phyloP scores from a whole-genome alignment of 2,329 filamentous ascomycete species.

The Trichophyton benhamiae region DNA sequence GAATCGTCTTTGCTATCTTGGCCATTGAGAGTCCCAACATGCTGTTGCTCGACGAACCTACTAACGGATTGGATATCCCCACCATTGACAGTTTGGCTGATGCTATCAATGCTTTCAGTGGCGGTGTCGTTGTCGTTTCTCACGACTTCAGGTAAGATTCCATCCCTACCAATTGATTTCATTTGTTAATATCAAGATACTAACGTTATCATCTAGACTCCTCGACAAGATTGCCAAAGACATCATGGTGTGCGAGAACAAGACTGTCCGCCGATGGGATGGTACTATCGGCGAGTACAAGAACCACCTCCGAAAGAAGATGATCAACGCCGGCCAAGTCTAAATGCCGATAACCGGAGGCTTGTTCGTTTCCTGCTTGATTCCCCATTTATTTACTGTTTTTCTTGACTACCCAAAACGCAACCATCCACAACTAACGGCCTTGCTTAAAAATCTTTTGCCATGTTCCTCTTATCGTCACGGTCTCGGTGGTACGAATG shows the following conservation, averaged over 20 bases:
- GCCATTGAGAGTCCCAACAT: conserved; percentile 96
- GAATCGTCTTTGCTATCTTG: conserved; percentile 93
- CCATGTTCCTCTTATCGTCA: neutral
- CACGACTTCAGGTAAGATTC: conserved; percentile 87
- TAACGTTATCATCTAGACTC: conserved; percentile 46
- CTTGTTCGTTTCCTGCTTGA: conserved; percentile 4
- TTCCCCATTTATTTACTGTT: conserved; percentile 3
- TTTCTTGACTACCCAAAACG: neutral
- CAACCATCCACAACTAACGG: neutral
- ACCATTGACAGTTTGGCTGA: conserved; percentile 96
- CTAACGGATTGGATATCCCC: conserved; percentile 97
- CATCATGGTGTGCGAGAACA: conserved; percentile 98
- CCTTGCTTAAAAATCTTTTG: neutral
- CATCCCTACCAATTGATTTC: neutral
- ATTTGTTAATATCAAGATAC: conserved; percentile 3
- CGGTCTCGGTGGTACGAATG: neutral
- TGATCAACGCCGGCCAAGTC: conserved; percentile 77
- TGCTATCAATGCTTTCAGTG: conserved; percentile 90
- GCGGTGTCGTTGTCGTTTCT: conserved; percentile 93
- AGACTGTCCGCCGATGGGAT: conserved; percentile 80
- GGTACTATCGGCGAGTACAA: conserved; percentile 91
- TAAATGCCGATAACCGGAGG: conserved; percentile 33
- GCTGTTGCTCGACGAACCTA: conserved; percentile 94
- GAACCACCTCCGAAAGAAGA: conserved; percentile 98
- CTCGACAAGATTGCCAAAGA: conserved; percentile 99